Conservation (phyloP, 495 filamentous ascomycete species). For the Penicillium herquei region DNA sequence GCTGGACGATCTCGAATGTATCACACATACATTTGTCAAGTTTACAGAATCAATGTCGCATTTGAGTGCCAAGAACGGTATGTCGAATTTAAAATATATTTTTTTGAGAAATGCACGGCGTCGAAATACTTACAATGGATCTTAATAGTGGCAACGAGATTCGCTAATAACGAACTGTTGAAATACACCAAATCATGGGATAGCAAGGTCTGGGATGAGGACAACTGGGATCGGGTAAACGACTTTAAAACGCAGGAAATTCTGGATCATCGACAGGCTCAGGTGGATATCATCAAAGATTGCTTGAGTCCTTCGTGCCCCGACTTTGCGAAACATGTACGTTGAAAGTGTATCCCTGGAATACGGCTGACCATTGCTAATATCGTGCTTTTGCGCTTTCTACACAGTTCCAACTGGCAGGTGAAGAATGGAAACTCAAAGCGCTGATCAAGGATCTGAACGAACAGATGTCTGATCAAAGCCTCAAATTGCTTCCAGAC, state of each 20-base stretch:
- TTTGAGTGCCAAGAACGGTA: slow-evolving; percentile 47
- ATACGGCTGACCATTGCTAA: neutral
- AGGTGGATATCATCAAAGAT: slow-evolving; percentile 56
- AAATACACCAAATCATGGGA: slow-evolving; percentile 68
- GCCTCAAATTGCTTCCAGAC: slow-evolving; percentile 93
- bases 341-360: slow-evolving; percentile 20
- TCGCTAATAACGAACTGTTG: slow-evolving; percentile 59
- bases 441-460: slow-evolving; percentile 85
- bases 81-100: neutral
- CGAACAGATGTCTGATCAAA: slow-evolving; percentile 90
- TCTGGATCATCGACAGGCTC: slow-evolving; percentile 63
- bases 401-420: slow-evolving; percentile 77
- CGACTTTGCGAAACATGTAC: slow-evolving; percentile 80
- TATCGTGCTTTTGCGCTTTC: neutral
- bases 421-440: slow-evolving; percentile 91
- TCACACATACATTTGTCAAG: slow-evolving; percentile 72
- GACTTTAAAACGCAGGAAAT: slow-evolving; percentile 73
- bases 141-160: slow-evolving; percentile 38
- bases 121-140: neutral
- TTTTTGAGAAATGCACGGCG: too few relatives aligned
- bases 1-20: slow-evolving; percentile 71
- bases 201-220: slow-evolving; percentile 74
- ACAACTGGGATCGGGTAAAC: slow-evolving; percentile 77
- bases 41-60: slow-evolving; percentile 49
- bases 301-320: slow-evolving; percentile 61